phyloP scores from a whole-genome alignment of 805 yeast species.

The Priceomyces melissophilus region DNA sequence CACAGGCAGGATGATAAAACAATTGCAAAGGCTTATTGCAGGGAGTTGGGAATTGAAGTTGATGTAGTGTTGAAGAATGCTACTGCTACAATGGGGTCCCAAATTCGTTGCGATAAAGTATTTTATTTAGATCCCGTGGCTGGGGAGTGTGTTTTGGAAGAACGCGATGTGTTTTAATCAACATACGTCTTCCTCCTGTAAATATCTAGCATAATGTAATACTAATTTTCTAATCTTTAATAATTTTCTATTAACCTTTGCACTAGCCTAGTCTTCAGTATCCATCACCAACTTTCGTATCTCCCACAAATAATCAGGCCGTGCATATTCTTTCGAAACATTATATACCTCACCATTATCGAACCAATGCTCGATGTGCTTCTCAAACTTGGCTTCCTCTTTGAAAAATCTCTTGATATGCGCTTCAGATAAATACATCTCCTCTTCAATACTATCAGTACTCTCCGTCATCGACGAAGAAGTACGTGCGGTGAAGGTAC shows the following conservation, averaged over 20 bases:
- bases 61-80: constrained; percentile 26
- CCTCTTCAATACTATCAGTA: constrained; percentile 15
- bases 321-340: constrained; percentile 12
- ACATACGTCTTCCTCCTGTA: constrained; percentile 1
- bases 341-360: constrained; percentile 25
- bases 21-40: constrained; percentile 46
- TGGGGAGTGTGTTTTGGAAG: constrained; percentile 38
- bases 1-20: constrained; percentile 16
- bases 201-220: constrained; percentile 1
- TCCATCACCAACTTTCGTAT: constrained; percentile 43
- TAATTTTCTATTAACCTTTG: too few relatives aligned
- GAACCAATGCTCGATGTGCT: constrained; percentile 39
- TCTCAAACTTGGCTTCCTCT: constrained; percentile 33
- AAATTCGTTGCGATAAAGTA: constrained; percentile 43
- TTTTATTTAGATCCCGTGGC: constrained; percentile 38
- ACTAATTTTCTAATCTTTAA: too few relatives aligned
- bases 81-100: constrained; percentile 40
- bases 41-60: constrained; percentile 45
- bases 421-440: constrained; percentile 24
- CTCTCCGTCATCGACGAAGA: constrained; percentile 23
- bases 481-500: constrained; percentile 37
- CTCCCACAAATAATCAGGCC: constrained; percentile 37
- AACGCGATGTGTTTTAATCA: constrained; percentile 5
- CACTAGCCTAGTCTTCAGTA: constrained; percentile 13
- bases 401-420: constrained; percentile 28